Percentiles rank a stretch among this genome's conserved stretches.
Conservation (phyloP, 495 filamentous ascomycete genomes). For the Tuber microsphaerosporum region DNA sequence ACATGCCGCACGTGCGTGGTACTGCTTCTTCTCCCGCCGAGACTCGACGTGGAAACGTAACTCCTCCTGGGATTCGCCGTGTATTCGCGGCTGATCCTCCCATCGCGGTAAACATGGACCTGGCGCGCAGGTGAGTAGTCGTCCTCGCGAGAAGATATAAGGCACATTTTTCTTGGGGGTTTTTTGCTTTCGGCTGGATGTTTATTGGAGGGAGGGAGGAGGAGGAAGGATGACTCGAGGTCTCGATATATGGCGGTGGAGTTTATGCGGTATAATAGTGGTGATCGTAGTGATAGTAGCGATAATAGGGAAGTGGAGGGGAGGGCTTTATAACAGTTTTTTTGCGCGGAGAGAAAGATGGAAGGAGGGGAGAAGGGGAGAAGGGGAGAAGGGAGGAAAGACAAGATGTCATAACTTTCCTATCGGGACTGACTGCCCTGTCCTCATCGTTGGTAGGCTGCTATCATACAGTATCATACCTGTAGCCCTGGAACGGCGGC, state of each 20-base stretch:
- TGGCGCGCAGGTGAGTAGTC: conserved; percentile 10
- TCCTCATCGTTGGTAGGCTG: neutral
- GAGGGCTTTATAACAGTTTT: neutral
- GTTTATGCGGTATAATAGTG: neutral
- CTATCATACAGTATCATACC: neutral
- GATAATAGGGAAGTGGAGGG: neutral
- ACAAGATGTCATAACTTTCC: neutral
- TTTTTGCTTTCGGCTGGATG: neutral
- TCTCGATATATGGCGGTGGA: neutral
- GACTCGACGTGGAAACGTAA: conserved; percentile 8
- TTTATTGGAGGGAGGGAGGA: neutral
- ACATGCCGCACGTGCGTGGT: conserved; percentile 14
- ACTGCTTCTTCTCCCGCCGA: conserved; percentile 1
- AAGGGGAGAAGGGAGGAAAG: too few relatives aligned
- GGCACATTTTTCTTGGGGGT: conserved; percentile 9
- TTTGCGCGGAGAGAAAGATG: neutral
- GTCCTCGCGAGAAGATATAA: conserved; percentile 15
- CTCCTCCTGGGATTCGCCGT: conserved; percentile 2
- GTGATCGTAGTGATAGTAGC: neutral
- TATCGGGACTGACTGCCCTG: neutral
- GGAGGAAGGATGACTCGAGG: neutral
- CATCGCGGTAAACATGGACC: conserved; percentile 24
- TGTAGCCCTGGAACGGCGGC: neutral
- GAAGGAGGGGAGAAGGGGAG: neutral
- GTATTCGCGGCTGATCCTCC: conserved; percentile 13